Evolutionary conservation across 768 basidiomycete genomes (phyloP).

Genomic region (Rickenella mellea): DNA sequence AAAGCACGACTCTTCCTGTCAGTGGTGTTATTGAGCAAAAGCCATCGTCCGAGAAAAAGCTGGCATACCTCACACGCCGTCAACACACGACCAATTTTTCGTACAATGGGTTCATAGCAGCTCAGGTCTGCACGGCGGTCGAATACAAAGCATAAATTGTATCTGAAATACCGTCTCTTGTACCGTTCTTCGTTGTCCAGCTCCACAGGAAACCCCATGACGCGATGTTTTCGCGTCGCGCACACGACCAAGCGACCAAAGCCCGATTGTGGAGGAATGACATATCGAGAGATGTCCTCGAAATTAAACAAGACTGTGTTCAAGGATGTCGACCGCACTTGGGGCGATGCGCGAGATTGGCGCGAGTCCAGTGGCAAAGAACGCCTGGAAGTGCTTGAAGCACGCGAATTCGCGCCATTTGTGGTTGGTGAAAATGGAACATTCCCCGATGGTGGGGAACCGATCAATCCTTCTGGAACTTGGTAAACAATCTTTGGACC

Average conservation of each 20-base stretch:
- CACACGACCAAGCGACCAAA: slow-evolving; percentile 87
- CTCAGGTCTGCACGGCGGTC: slow-evolving; percentile 84
- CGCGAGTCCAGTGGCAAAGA: slow-evolving; percentile 19
- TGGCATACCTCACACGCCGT: slow-evolving; percentile 75
- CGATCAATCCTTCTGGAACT: slow-evolving; percentile 87
- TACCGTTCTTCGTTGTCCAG: slow-evolving; percentile 56
- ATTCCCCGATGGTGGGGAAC: slow-evolving; percentile 29
- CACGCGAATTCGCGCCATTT: slow-evolving; percentile 32
- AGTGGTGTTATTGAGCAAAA: not conserved
- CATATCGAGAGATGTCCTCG: slow-evolving; percentile 84
- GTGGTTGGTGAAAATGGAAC: slow-evolving; percentile 19
- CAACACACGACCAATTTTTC: slow-evolving; percentile 88
- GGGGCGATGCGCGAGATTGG: slow-evolving; percentile 18
- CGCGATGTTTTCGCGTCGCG: slow-evolving; percentile 69
- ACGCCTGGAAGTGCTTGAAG: slow-evolving; percentile 41
- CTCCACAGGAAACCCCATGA: slow-evolving; percentile 87
- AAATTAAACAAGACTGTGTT: slow-evolving; percentile 72
- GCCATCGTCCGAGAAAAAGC: not conserved
- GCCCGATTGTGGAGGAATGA: slow-evolving; percentile 79
- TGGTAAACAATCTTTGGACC: slow-evolving; percentile 90
- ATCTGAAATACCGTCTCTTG: slow-evolving; percentile 80
- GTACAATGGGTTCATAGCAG: slow-evolving; percentile 91
- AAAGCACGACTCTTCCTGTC: slow-evolving; percentile 80
- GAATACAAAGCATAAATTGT: slow-evolving; percentile 96
- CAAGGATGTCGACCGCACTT: slow-evolving; percentile 40